These are phyloP conservation scores for Colletotrichum incanum DNA, from an alignment of 2,329 filamentous ascomycete genomes.

Conservation along the genomic window DNA sequence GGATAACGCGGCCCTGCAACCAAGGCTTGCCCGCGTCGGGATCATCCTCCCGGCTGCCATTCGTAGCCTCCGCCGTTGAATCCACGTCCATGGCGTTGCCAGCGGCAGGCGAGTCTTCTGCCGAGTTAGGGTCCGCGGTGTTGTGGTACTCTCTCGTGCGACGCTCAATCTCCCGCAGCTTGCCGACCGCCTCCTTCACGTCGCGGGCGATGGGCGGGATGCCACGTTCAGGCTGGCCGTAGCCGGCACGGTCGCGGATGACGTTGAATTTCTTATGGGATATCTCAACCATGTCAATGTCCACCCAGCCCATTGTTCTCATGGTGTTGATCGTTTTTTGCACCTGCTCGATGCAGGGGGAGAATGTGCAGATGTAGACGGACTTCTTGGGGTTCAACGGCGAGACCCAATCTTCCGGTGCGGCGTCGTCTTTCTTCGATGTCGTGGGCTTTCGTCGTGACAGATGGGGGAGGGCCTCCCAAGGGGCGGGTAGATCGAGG, in stretches of 20 bases:
- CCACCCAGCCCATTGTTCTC: constrained; percentile 87
- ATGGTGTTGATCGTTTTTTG: constrained; percentile 87
- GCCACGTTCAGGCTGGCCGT: constrained; percentile 78
- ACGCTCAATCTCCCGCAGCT: constrained; percentile 81
- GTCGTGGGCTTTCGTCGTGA: constrained; percentile 65
- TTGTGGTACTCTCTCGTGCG: constrained; percentile 77
- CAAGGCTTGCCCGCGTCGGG: constrained; percentile 67
- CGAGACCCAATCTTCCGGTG: constrained; percentile 64
- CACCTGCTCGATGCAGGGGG: constrained; percentile 97
- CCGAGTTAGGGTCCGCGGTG: constrained; percentile 48
- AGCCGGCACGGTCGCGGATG: constrained; percentile 83
- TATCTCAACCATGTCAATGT: constrained; percentile 95
- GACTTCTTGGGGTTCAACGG: constrained; percentile 80
- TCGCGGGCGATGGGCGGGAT: constrained; percentile 79
- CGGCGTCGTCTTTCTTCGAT: constrained; percentile 32
- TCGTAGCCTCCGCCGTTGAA: constrained; percentile 50
- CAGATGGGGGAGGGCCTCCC: constrained; percentile 85
- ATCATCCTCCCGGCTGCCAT: constrained; percentile 47
- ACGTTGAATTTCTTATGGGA: constrained; percentile 85
- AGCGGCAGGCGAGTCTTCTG: constrained; percentile 48
- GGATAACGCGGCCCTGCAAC: constrained; percentile 83
- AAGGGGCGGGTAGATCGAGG: constrained; percentile 85
- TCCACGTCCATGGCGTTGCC: constrained; percentile 61
- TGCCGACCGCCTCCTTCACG: constrained; percentile 83
- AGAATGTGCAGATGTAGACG: constrained; percentile 92